Evolutionary conservation across 179 eudicot genomes (phyloP), one percentile per base, ranked within the genome.

Genomic region (Camellia oleifera): DNA sequence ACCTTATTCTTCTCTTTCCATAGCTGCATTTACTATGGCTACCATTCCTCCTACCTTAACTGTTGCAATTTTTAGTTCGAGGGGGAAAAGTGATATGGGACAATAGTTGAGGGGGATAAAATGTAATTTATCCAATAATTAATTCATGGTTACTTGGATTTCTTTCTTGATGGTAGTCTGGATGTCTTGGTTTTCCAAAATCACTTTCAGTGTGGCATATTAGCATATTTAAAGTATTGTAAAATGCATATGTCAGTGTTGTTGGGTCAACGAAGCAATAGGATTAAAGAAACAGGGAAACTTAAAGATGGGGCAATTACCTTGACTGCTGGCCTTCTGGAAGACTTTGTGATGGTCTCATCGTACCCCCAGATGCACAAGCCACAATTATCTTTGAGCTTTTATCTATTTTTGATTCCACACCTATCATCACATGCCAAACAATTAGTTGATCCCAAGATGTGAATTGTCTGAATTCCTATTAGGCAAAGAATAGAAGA

Each of bases 321-420:
- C 99, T 96, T 75, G 99, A 96, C 63, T 96, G 99, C 80, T 94
- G 93, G 73, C 99, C 99, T 85, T 96, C 98, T 3, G 97, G 99
- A 77, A 96, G 98, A 90, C 88, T 96, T 82, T 85, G 92, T 58
- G 99, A 18, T 80, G 99, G 99, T 86, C 81, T 94, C 93, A 88
- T 91, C 79, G 98, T 96, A 7, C 99, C 99, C 40, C 98, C 99
- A 62, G 97, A 86, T 66, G 99, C 76, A 82, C 99, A 96, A 70
- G 98, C 97, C 68, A 96, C 99, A 76, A 96, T 96, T 5, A 96
- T 91, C 87, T 96, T 96, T 26, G 99, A 89, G 81, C 83, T 78
- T 83, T 91, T 96, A 81, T 81, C 84, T 62, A 96, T 9, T 82
- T 91, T 90, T 40, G 93, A 88, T 82, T 90, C 94, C 60, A 91